Percentiles rank a stretch among this genome's conserved stretches.
Conservation (phyloP, 768 basidiomycete genomes). For the Lentinula aciculospora region DNA sequence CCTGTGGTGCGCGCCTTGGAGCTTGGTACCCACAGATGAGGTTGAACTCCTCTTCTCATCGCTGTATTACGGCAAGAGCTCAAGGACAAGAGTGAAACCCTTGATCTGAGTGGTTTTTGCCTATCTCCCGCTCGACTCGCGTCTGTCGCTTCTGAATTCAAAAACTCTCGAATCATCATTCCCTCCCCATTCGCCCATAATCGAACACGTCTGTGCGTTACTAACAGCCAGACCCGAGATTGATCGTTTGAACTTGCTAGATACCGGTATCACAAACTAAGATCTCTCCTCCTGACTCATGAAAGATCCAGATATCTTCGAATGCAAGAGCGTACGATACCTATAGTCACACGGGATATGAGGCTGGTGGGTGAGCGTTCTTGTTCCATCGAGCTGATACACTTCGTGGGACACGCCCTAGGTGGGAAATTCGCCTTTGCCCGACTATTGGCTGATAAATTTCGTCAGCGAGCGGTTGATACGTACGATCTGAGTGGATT, state of each 20-base stretch:
- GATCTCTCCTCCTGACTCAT: neutral
- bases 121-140: neutral
- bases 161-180: neutral
- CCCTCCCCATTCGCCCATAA: neutral
- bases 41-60: neutral
- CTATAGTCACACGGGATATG: neutral
- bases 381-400: neutral
- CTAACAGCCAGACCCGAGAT: neutral
- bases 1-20: neutral
- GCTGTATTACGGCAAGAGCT: neutral
- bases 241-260: neutral
- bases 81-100: neutral
- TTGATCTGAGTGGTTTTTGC: neutral
- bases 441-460: neutral
- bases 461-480: neutral
- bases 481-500: neutral
- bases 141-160: neutral
- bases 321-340: neutral
- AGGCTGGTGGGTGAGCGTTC: neutral
- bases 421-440: neutral
- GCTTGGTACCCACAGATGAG: neutral
- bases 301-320: neutral
- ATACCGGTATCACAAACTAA: neutral
- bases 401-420: neutral
- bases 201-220: neutral